Base-by-base conservation (phyloP, 1,284 basidiomycete genomes). In the Cystobasidium pallidum region DNA sequence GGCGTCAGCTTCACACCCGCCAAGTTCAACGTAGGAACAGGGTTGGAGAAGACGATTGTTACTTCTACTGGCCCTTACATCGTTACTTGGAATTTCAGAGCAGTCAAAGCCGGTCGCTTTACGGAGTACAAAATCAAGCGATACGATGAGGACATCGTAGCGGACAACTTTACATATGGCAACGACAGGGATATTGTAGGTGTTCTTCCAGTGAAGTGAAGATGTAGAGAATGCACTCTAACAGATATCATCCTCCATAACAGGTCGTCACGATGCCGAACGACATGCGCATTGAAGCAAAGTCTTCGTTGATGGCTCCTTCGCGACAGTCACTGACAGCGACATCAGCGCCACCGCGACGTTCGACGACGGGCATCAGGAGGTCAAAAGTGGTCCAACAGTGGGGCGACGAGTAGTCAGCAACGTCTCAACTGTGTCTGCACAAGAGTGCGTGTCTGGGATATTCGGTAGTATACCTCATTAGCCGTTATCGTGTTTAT, bases 91-190 rank as follows among this genome's bases (percentile, higher is more conserved):
- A 94, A 98, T 86, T 95, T 99, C 81, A 87, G 86, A 57, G 92
- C 94, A 77, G 91, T 98, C 77, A 97, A 95, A 86, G 89, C 90
- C 81, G 94, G 94, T 68, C 86, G 88, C 64, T 84, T 90, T 52
- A 91, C 94, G 81, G 90, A 90, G 80, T 98, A 98, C 80, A 92
- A 95, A 78, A 94, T 98, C 84, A 95, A 95, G 86, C 64, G 78
- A 83, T 79, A 76, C 80, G 91, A 94, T 78, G 94, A 96, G 77
- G 85, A 87, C 62, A 94, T 99, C 73, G 93, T 99, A 0, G 93
- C 95, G 75, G 94, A 97, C 81, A 92, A 90, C 82, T 97, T 97
- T 87, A 91, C 90, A 81, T 96, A 92, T 79, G 93, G 92, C 21
- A 91, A 94, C 76, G 93, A 96, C 82, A 91, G 92, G 79, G 90